phyloP scores from a whole-genome alignment of 2,329 filamentous ascomycete species.

The Penicillium sp. region DNA sequence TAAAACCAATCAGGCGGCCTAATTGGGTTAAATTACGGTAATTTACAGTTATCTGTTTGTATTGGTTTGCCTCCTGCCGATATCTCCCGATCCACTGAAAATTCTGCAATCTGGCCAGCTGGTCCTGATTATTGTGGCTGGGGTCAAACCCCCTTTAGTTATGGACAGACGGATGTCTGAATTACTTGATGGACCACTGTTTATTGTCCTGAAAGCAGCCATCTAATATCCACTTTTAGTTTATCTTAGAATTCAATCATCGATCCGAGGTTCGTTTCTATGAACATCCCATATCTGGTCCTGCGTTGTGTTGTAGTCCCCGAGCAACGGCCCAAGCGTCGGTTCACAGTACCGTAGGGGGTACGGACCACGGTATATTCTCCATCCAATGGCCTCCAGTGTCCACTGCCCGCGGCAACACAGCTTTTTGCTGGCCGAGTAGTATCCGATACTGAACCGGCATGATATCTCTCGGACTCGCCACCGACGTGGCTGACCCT shows the following conservation, averaged over 20 bases:
- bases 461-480: slow-evolving; percentile 8
- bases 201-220: neutral
- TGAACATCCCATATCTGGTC: neutral
- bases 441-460: slow-evolving; percentile 28
- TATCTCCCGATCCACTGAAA: slow-evolving; percentile 37
- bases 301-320: slow-evolving; percentile 15
- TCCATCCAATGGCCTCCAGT: slow-evolving; percentile 23
- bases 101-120: slow-evolving; percentile 16
- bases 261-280: neutral
- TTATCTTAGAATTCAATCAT: neutral
- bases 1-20: slow-evolving; percentile 27
- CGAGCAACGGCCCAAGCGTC: slow-evolving; percentile 23
- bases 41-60: slow-evolving; percentile 13
- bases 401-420: slow-evolving; percentile 26
- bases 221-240: neutral
- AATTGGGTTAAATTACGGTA: slow-evolving; percentile 7
- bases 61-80: slow-evolving; percentile 28
- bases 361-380: slow-evolving; percentile 26
- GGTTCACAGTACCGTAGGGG: slow-evolving; percentile 11
- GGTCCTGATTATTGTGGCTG: neutral
- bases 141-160: neutral
- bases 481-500: slow-evolving; percentile 9
- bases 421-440: slow-evolving; percentile 29
- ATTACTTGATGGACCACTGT: neutral
- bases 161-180: neutral